Evolutionary conservation across 768 basidiomycete species (phyloP), one percentile per base, ranked within the genome.

Genomic region (Serendipita vermifera): DNA sequence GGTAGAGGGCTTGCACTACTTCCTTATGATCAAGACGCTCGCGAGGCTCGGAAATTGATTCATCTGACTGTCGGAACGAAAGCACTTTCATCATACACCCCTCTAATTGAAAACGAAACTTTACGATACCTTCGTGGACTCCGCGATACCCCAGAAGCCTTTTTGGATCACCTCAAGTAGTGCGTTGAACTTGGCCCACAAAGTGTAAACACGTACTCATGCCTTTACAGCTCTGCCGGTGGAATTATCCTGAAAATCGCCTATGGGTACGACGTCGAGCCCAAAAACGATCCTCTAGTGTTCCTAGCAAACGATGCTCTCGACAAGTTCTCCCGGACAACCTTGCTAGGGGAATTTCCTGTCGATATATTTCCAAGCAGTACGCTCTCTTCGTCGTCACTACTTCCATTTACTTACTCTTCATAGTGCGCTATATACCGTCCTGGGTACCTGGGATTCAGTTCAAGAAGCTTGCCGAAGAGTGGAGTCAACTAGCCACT

Each of bases 271-370:
- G 62, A 72, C 11, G 67, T 73, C 6, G 58, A 67, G 33, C 65
- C 70, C 0, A 39, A 62, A 13, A 61, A 73, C 55, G 78, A 79
- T 59, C 73, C 76, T 2, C 73, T 71, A 59, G 66, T 80, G 32
- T 59, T 62, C 0, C 63, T 72, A 1, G 75, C 73, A 0, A 71
- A 76, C 29, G 62, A 68, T 4, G 72, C 74, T 2, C 61, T 71
- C 7, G 59, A 67, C 4, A 64, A 65, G 3, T 61, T 74, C 40
- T 63, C 62, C 6, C 59, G 64, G 29, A 73, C 73, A 1, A 64
- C 68, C 0, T 61, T 70, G n/a, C 72, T 72, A 1, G 76, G 75
- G 13, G 59, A 67, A 33, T 77, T 71, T 58, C 64, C 77, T 3
- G 75, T 81, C 4, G 77, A 79, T 57, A 66, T 62, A 60, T 38